These are phyloP conservation scores for Clonostachys byssicola DNA, from an alignment of 2,329 filamentous ascomycete genomes.

Conservation along the genomic window DNA sequence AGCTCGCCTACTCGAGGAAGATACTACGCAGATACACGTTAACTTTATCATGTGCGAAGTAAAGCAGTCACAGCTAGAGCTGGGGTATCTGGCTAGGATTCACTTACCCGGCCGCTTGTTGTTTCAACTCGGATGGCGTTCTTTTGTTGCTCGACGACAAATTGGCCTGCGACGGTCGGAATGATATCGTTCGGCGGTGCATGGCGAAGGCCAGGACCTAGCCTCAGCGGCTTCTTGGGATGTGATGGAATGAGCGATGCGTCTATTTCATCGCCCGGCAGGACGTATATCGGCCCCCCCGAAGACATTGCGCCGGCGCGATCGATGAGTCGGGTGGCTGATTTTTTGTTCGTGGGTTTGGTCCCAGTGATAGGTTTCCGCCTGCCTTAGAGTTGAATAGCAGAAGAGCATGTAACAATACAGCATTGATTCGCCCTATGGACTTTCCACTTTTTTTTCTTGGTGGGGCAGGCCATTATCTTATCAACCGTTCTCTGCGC, in stretches of 20 bases:
- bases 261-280: conserved; percentile 78
- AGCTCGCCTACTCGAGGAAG: conserved; percentile 76
- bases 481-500: too few relatives aligned
- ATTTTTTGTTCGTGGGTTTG: not conserved
- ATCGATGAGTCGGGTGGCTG: not conserved
- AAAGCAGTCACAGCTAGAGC: not conserved
- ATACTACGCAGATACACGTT: conserved; percentile 51
- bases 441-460: too few relatives aligned
- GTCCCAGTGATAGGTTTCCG: too few relatives aligned
- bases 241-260: conserved; percentile 62
- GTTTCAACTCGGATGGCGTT: conserved; percentile 76
- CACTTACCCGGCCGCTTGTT: conserved; percentile 61
- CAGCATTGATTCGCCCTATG: too few relatives aligned
- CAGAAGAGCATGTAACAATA: too few relatives aligned
- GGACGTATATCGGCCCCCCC: conserved; percentile 51
- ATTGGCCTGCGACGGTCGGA: conserved; percentile 62
- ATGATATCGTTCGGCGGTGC: conserved; percentile 72
- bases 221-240: conserved; percentile 66
- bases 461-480: too few relatives aligned
- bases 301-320: conserved; percentile 15
- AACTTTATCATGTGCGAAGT: not conserved
- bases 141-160: conserved; percentile 66
- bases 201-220: conserved; percentile 81
- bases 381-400: too few relatives aligned
- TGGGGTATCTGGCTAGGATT: conserved; percentile 1